Base-by-base conservation (phyloP, 2,329 filamentous ascomycete species). In the Fusarium heterosporum region DNA sequence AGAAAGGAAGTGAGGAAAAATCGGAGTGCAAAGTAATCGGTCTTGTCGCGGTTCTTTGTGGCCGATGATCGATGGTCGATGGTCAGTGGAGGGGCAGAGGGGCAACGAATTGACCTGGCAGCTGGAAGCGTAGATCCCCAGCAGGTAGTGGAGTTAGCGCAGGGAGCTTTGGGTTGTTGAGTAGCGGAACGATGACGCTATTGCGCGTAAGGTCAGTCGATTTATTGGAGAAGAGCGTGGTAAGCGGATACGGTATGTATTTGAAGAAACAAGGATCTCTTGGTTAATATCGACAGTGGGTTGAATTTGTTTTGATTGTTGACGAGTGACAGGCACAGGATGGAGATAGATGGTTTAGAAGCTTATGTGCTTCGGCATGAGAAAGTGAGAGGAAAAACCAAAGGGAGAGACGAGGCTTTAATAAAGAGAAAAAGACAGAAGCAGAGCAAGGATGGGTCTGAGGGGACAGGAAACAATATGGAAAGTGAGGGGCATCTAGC, bases 21-120 rank as follows among this genome's bases (percentile, higher is more conserved):
- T 22, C 32, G 45, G 58, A 39, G n/a, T 51, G 32, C 25, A 25
- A 17, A 36, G 25, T 16, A 48, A 45, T 57, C 51, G 61, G 56
- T 66, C 52, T 68, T 45, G 59, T 65, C 58, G 61, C 55, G 55
- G 48, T 50, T 48, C 69, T 63, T 67, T 67, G 52, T 59, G 55
- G 56, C 54, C 54, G 62, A 57, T 66, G 55, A 39, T 57, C 62
- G 55, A 65, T 67, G 57, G 47, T 56, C 50, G 50, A 46, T 63
- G 61, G 64, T 66, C 70, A 48, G 69, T 72, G 70, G 70, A 72
- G 70, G 70, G 70, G 70, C 69, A 72, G 49, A 72, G 70, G 70
- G 70, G 70, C 69, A 72, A 46, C 64, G 61, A 73, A 64, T 58
- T 68, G 58, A 67, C 63, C 66, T 70, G 42, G 61, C 55, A 70